phyloP scores from a whole-genome alignment of 768 basidiomycete genomes.

The Russula emetica region DNA sequence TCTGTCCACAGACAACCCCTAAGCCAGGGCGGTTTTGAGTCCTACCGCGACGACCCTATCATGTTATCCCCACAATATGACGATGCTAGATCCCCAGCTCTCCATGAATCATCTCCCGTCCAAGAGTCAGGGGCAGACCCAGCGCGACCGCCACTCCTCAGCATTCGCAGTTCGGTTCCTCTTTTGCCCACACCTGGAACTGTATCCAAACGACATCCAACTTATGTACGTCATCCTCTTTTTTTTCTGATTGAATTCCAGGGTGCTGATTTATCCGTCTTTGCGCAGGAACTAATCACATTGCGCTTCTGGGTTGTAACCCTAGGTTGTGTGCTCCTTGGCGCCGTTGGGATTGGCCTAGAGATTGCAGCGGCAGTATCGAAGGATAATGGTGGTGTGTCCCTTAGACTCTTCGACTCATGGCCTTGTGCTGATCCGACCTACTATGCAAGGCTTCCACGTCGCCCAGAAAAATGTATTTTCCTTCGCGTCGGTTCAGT shows the following conservation, averaged over 20 bases:
- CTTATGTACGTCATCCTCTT: constrained; percentile 11
- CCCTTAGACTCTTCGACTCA: neutral
- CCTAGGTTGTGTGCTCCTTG: constrained; percentile 2
- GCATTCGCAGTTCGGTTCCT: constrained; percentile 11
- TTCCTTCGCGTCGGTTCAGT: constrained; percentile 43
- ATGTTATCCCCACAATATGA: neutral
- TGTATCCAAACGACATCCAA: constrained; percentile 10
- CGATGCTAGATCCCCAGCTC: neutral
- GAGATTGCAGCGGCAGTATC: constrained; percentile 20
- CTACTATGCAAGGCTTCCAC: constrained; percentile 42
- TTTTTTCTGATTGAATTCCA: too few relatives aligned
- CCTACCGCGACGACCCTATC: neutral
- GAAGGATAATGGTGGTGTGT: constrained; percentile 11
- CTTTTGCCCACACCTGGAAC: constrained; percentile 20
- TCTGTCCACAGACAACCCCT: neutral
- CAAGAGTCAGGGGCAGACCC: neutral
- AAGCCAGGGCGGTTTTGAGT: too few relatives aligned
- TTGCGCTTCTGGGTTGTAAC: constrained; percentile 17
- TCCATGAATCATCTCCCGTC: neutral
- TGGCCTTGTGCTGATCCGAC: neutral
- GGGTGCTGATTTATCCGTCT: neutral
- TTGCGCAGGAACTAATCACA: constrained; percentile 11
- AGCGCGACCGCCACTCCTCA: neutral
- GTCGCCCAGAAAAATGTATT: constrained; percentile 51
- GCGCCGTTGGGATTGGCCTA: constrained; percentile 10